Evolutionary conservation across 768 basidiomycete species (phyloP).

Genomic region (Grammothele lineata): DNA sequence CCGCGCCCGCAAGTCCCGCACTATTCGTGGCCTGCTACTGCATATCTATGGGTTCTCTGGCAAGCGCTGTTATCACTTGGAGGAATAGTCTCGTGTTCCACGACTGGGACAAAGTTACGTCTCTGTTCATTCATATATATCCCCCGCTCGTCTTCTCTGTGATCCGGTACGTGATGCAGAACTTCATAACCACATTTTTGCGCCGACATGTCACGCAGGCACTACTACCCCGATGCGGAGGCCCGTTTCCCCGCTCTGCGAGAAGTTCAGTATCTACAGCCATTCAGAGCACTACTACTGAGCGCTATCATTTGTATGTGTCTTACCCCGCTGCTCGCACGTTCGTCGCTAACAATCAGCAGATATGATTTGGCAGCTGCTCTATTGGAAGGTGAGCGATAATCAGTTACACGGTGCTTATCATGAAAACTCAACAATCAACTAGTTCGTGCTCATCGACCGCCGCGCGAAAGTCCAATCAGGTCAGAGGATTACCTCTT

Average conservation of each 20-base stretch:
- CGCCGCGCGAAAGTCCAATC: slow-evolving; percentile 88
- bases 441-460: slow-evolving; percentile 85
- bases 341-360: slow-evolving; percentile 13
- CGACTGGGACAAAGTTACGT: slow-evolving; percentile 93
- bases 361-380: slow-evolving; percentile 91
- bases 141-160: slow-evolving; percentile 88
- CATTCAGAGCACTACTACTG: slow-evolving; percentile 67
- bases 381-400: slow-evolving; percentile 83
- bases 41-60: slow-evolving; percentile 85
- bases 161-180: slow-evolving; percentile 64
- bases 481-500: slow-evolving; percentile 86
- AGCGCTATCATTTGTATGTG: slow-evolving; percentile 80
- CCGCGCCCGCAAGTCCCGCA: slow-evolving; percentile 69
- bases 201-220: slow-evolving; percentile 40
- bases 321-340: neutral
- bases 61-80: slow-evolving; percentile 97
- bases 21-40: slow-evolving; percentile 93
- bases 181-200: neutral
- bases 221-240: slow-evolving; percentile 81
- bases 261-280: slow-evolving; percentile 65
- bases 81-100: slow-evolving; percentile 98
- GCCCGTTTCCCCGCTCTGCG: slow-evolving; percentile 81
- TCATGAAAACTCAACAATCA: too few species aligned
- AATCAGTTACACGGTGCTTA: too few species aligned
- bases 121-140: slow-evolving; percentile 93